phyloP scores from a whole-genome alignment of 495 filamentous ascomycete genomes.

The Podospora appendiculata region DNA sequence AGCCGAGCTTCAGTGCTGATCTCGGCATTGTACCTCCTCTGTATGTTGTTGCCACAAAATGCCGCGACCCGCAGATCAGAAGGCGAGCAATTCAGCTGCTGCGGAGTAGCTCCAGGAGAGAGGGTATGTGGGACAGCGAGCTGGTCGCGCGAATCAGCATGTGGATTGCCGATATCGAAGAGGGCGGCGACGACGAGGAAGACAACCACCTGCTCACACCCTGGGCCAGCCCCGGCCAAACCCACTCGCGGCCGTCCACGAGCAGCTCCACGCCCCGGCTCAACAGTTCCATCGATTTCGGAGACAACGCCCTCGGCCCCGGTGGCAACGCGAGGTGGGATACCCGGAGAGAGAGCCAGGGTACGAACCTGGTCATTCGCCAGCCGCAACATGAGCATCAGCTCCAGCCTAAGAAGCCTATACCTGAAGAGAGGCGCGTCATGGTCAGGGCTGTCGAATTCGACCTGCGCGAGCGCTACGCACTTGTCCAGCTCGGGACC shows the following conservation, averaged over 20 bases:
- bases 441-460: slow-evolving; percentile 49
- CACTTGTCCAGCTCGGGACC: slow-evolving; percentile 41
- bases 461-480: slow-evolving; percentile 39
- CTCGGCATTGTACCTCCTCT: slow-evolving; percentile 47
- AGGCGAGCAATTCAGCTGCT: slow-evolving; percentile 50
- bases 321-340: slow-evolving; percentile 34
- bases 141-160: slow-evolving; percentile 45
- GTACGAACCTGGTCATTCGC: slow-evolving; percentile 1
- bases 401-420: slow-evolving; percentile 7
- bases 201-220: slow-evolving; percentile 4
- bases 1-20: slow-evolving; percentile 46
- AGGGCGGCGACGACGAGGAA: slow-evolving; percentile 28
- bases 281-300: slow-evolving; percentile 23
- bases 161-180: slow-evolving; percentile 50
- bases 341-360: slow-evolving; percentile 22
- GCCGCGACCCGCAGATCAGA: slow-evolving; percentile 47
- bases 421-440: slow-evolving; percentile 42
- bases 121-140: slow-evolving; percentile 58
- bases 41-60: slow-evolving; percentile 51
- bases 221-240: slow-evolving; percentile 20
- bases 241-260: slow-evolving; percentile 18
- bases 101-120: slow-evolving; percentile 43
- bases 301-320: slow-evolving; percentile 30
- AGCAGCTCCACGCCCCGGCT: slow-evolving; percentile 13
- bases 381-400: neutral